phyloP scores from a whole-genome alignment of 2,329 filamentous ascomycete species.

The Talaromyces islandicus region DNA sequence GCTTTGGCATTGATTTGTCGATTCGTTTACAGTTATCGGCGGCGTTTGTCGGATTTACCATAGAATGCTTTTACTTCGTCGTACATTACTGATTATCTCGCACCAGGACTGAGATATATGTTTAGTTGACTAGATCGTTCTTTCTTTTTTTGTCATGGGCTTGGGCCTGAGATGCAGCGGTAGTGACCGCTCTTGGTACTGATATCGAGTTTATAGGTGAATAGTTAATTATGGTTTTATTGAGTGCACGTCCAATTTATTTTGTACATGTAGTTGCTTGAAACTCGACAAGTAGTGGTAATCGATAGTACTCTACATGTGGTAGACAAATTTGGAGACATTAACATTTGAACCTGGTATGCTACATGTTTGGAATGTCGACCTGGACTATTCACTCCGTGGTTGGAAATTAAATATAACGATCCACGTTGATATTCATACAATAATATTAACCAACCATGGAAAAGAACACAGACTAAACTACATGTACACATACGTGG shows the following conservation, averaged over 20 bases:
- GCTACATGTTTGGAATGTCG: too few relatives aligned
- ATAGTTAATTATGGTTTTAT: neutral
- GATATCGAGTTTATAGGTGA: neutral
- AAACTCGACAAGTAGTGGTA: too few relatives aligned
- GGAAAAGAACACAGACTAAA: neutral
- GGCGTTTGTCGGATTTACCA: slow-evolving; percentile 22
- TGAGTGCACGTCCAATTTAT: neutral
- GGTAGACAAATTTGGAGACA: neutral
- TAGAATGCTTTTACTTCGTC: slow-evolving; percentile 11
- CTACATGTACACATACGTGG: too few relatives aligned
- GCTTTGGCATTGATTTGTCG: neutral
- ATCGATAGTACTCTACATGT: neutral
- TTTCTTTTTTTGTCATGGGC: neutral
- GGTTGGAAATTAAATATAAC: too few relatives aligned
- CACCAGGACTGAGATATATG: neutral
- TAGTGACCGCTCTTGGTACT: neutral
- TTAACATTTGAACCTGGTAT: too few relatives aligned
- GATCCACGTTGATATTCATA: too few relatives aligned
- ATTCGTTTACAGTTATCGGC: slow-evolving; percentile 26
- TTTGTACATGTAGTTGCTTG: neutral
- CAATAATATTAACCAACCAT: neutral
- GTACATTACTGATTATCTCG: neutral
- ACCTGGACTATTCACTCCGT: too few relatives aligned
- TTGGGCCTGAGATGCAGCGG: too few relatives aligned
- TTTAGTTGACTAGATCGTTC: neutral